Conservation (phyloP, 805 yeast species). For the Pichia pseudocactophila region DNA sequence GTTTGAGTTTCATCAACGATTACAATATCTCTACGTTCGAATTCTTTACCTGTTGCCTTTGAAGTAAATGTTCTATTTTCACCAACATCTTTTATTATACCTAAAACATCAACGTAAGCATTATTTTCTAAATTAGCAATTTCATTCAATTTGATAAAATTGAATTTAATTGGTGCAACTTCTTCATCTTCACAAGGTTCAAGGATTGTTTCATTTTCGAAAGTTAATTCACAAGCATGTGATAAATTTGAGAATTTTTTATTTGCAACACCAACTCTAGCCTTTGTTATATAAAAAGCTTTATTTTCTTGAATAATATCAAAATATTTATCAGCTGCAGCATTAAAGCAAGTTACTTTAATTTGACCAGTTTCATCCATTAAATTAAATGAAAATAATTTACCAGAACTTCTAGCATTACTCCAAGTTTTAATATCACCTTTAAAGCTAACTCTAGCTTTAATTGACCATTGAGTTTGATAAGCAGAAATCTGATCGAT, state of each 20-base stretch:
- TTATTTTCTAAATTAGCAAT: slow-evolving; percentile 63
- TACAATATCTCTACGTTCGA: slow-evolving; percentile 81
- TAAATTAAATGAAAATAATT: slow-evolving; percentile 78
- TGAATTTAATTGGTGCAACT: slow-evolving; percentile 72
- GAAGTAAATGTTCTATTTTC: slow-evolving; percentile 75
- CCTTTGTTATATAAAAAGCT: slow-evolving; percentile 76
- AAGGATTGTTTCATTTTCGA: slow-evolving; percentile 72
- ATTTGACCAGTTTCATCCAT: slow-evolving; percentile 95
- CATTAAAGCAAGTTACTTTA: slow-evolving; percentile 89
- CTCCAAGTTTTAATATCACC: slow-evolving; percentile 85
- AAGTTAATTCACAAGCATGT: slow-evolving; percentile 80
- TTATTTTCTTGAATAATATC: slow-evolving; percentile 79
- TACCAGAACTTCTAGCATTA: slow-evolving; percentile 81
- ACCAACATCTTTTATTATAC: slow-evolving; percentile 69
- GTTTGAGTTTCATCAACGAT: slow-evolving; percentile 79
- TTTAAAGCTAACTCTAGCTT: slow-evolving; percentile 84
- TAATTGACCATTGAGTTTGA: slow-evolving; percentile 84
- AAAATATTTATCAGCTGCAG: slow-evolving; percentile 70
- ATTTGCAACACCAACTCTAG: slow-evolving; percentile 74
- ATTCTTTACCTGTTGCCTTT: slow-evolving; percentile 80
- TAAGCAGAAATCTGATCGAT: slow-evolving; percentile 89
- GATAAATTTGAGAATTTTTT: slow-evolving; percentile 75
- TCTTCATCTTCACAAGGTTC: slow-evolving; percentile 51
- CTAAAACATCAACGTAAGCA: slow-evolving; percentile 76
- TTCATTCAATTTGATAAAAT: slow-evolving; percentile 60